These are phyloP conservation scores for Eucalyptus curtisii DNA, from an alignment of 345 rosid species.

Conservation along the genomic window DNA sequence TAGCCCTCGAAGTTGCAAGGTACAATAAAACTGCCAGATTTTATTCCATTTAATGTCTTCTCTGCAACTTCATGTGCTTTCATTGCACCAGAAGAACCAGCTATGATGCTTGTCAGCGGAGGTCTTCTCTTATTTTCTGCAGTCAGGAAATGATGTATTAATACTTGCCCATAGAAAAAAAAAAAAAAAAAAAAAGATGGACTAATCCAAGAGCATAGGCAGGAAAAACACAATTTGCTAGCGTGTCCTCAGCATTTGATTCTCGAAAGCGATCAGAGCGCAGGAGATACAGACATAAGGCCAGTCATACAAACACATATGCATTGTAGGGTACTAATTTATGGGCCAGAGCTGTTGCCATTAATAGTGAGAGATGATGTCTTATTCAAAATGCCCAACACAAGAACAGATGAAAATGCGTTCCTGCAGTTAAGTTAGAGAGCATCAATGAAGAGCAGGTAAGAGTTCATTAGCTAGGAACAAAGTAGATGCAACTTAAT, in stretches of 20 bases:
- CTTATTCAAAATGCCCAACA: background rate
- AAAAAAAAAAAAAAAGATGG: background rate
- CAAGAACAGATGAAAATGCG: background rate
- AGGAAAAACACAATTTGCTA: background rate
- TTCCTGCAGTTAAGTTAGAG: background rate
- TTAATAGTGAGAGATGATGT: background rate
- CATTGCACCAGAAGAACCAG: slow-evolving; percentile 55
- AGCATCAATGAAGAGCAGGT: background rate
- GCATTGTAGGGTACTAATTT: background rate
- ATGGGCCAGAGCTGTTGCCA: background rate
- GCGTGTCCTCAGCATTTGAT: background rate
- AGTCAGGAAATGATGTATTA: background rate
- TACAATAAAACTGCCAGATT: slow-evolving; percentile 48
- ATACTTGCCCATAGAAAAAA: background rate
- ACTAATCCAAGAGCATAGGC: background rate
- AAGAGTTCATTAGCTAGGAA: background rate
- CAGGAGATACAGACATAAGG: background rate
- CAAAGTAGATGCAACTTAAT: background rate
- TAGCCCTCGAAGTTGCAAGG: slow-evolving; percentile 70
- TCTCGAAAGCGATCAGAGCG: background rate
- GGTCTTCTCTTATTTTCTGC: slow-evolving; percentile 65
- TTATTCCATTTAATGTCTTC: slow-evolving; percentile 59
- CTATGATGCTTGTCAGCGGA: slow-evolving; percentile 44
- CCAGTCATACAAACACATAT: background rate
- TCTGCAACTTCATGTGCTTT: slow-evolving; percentile 77